phyloP scores from a whole-genome alignment of 768 basidiomycete species.

The Phanerochaete carnosa region DNA sequence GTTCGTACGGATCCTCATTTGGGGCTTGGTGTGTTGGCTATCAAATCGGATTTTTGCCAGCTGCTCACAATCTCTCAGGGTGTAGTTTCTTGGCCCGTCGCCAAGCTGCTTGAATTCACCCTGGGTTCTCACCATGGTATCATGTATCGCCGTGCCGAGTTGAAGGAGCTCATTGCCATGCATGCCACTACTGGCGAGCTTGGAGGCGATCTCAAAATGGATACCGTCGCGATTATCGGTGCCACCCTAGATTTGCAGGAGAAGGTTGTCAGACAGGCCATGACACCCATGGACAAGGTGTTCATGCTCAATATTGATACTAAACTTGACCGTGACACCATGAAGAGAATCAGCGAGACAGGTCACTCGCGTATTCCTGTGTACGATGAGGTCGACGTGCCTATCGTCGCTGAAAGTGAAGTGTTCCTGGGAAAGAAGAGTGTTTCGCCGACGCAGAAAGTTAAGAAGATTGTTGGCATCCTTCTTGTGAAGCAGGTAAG shows the following conservation, averaged over 20 bases:
- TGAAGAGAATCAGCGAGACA: constrained; percentile 71
- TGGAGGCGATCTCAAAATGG: constrained; percentile 77
- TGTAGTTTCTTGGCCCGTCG: constrained; percentile 75
- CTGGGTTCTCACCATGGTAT: constrained; percentile 83
- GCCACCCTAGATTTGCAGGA: constrained; percentile 80
- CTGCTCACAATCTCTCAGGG: constrained; percentile 36
- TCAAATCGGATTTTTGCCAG: too few species aligned
- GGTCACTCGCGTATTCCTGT: constrained; percentile 86
- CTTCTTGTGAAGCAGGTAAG: constrained; percentile 71
- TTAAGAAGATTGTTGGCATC: constrained; percentile 79
- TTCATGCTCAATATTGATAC: constrained; percentile 85
- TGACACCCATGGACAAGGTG: constrained; percentile 70
- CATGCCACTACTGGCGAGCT: constrained; percentile 65
- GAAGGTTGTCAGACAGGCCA: constrained; percentile 70
- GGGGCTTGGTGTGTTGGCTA: constrained; percentile 45
- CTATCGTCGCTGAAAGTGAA: constrained; percentile 23
- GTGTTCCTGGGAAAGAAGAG: constrained; percentile 30
- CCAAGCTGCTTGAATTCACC: constrained; percentile 70
- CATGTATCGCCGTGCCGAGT: constrained; percentile 73
- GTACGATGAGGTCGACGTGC: constrained; percentile 71
- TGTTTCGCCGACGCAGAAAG: constrained; percentile 32
- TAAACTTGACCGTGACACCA: constrained; percentile 69
- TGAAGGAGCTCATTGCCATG: constrained; percentile 85
- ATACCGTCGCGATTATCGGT: constrained; percentile 84
- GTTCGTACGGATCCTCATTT: constrained; percentile 63